Conservation (phyloP, 2,329 filamentous ascomycete species). For the Piedraia hortae region DNA sequence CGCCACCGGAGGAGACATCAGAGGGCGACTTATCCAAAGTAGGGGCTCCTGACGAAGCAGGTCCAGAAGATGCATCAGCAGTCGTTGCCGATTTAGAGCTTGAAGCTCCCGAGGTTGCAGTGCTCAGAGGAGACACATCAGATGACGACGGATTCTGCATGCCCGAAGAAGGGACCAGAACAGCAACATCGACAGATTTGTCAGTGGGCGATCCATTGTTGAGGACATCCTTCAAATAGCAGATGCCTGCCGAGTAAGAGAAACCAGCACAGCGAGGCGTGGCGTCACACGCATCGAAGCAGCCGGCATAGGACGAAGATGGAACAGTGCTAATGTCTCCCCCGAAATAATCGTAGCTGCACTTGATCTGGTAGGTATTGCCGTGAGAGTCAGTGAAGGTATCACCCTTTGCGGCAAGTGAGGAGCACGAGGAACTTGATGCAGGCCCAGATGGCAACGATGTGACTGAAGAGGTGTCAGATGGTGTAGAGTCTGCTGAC, state of each 20-base stretch:
- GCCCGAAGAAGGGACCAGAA: too few relatives aligned
- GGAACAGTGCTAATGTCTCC: not conserved
- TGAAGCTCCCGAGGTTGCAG: not conserved
- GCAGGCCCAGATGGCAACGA: too few relatives aligned
- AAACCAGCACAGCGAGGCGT: conserved; percentile 3
- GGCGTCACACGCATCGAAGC: conserved; percentile 3
- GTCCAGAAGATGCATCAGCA: not conserved
- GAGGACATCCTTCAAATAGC: conserved; percentile 1
- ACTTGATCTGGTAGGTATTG: conserved; percentile 1
- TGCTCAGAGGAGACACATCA: not conserved
- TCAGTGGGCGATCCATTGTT: too few relatives aligned
- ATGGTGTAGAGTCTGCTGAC: too few relatives aligned
- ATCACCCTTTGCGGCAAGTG: too few relatives aligned
- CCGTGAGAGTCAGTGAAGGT: conserved; percentile 2
- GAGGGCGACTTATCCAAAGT: not conserved
- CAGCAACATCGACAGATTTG: too few relatives aligned
- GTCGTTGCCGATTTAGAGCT: not conserved
- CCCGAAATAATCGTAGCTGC: conserved; percentile 1
- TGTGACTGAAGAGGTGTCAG: too few relatives aligned
- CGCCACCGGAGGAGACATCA: not conserved
- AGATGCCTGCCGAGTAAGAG: conserved; percentile 1
- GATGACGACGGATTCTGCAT: not conserved
- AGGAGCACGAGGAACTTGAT: too few relatives aligned
- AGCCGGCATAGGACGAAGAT: conserved; percentile 1
- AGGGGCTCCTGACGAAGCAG: not conserved